phyloP scores from a whole-genome alignment of 2,329 filamentous ascomycete genomes.

The Paecilomyces niveus region DNA sequence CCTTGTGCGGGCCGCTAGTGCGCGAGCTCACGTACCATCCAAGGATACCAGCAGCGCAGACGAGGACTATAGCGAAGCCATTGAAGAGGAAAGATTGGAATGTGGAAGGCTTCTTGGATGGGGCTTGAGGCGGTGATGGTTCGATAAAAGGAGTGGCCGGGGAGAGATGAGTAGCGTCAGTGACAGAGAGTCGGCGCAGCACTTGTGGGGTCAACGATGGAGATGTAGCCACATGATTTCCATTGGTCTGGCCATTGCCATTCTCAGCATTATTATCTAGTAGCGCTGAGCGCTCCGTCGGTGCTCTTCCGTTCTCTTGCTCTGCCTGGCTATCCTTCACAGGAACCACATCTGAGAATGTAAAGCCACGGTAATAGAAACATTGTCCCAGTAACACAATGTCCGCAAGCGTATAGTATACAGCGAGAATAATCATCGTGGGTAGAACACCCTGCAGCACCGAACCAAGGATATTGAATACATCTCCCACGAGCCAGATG shows the following conservation, averaged over 20 bases:
- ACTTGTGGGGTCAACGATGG: slow-evolving; percentile 1
- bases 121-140: slow-evolving; percentile 21
- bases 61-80: slow-evolving; percentile 65
- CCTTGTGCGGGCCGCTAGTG: not conserved
- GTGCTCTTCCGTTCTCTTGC: slow-evolving; percentile 11
- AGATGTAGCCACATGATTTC: not conserved
- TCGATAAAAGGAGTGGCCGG: slow-evolving; percentile 73
- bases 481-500: slow-evolving; percentile 87
- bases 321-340: slow-evolving; percentile 6
- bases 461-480: slow-evolving; percentile 94
- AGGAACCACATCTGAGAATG: slow-evolving; percentile 23
- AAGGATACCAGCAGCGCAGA: slow-evolving; percentile 72
- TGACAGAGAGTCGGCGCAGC: slow-evolving; percentile 40
- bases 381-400: slow-evolving; percentile 82
- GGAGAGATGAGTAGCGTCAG: slow-evolving; percentile 64
- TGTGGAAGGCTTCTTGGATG: slow-evolving; percentile 25
- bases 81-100: slow-evolving; percentile 61
- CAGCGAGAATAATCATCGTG: slow-evolving; percentile 90
- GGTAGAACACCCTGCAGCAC: slow-evolving; percentile 85
- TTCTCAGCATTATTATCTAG: slow-evolving; percentile 10
- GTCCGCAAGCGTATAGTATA: slow-evolving; percentile 90
- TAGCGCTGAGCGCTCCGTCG: slow-evolving; percentile 23
- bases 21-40: slow-evolving; percentile 71
- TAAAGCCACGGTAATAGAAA: slow-evolving; percentile 90
- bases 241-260: slow-evolving; percentile 9